Conservation (phyloP, 805 yeast species). For the Candida succiphila region DNA sequence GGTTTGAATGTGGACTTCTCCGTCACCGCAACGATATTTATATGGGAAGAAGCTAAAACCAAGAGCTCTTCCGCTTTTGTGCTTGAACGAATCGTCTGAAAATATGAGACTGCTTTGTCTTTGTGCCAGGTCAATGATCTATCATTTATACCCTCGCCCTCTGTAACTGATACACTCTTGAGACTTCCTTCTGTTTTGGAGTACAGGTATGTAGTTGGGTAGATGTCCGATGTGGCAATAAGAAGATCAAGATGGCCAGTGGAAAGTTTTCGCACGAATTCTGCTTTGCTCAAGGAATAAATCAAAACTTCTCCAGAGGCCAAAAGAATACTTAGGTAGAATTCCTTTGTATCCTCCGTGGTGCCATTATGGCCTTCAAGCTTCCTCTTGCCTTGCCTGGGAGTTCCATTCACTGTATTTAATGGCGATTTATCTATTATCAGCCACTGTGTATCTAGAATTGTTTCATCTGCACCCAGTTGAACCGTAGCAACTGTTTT, state of each 20-base stretch:
- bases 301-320: constrained; percentile 28
- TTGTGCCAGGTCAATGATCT: constrained; percentile 8
- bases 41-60: constrained; percentile 19
- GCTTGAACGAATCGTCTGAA: constrained; percentile 14
- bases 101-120: constrained; percentile 11
- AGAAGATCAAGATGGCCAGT: constrained; percentile 17
- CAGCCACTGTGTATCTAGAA: too few relatives aligned
- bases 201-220: constrained; percentile 19
- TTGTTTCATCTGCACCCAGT: too few relatives aligned
- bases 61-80: constrained; percentile 5
- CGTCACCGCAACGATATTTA: constrained; percentile 20
- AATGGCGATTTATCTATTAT: too few relatives aligned
- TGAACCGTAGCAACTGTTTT: too few relatives aligned
- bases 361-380: constrained; percentile 2
- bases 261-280: constrained; percentile 26
- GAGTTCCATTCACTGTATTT: too few relatives aligned
- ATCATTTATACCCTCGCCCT: constrained; percentile 10
- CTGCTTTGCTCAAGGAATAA: constrained; percentile 33
- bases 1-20: constrained; percentile 10
- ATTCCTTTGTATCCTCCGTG: constrained; percentile 2
- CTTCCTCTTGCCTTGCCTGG: constrained; percentile 14
- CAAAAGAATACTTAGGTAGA: neutral
- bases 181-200: constrained; percentile 15
- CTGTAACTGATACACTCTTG: constrained; percentile 16
- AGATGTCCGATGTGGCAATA: constrained; percentile 15